phyloP scores from a whole-genome alignment of 2,329 filamentous ascomycete species.

The Biscogniauxia sp. region DNA sequence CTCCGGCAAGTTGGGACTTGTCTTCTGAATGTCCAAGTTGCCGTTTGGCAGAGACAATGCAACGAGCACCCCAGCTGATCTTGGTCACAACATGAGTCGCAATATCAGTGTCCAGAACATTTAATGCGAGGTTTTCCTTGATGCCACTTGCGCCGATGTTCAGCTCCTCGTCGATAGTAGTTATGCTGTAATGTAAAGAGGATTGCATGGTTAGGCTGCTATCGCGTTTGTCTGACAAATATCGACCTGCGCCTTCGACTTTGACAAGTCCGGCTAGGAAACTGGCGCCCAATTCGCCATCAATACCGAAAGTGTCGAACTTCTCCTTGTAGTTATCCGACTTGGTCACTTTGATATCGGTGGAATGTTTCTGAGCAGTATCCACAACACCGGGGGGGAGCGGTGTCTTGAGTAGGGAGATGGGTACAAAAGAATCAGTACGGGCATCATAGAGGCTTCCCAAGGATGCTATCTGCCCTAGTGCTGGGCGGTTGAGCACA shows the following conservation, averaged over 20 bases:
- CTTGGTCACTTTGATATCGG: background rate
- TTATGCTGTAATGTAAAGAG: background rate
- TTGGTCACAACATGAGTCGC: background rate
- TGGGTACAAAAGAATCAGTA: constrained; percentile 5
- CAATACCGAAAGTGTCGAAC: constrained; percentile 1
- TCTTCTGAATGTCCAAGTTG: background rate
- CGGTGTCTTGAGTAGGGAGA: background rate
- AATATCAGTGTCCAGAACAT: background rate
- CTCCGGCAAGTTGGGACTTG: background rate
- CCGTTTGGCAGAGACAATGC: background rate
- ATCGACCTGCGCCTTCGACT: constrained; percentile 4
- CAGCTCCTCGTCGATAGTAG: background rate
- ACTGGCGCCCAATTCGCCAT: constrained; percentile 4
- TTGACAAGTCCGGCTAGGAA: constrained; percentile 5
- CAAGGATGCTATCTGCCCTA: constrained; percentile 7
- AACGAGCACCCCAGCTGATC: background rate
- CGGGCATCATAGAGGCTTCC: constrained; percentile 6
- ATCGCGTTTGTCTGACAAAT: constrained; percentile 1
- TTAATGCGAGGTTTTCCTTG: background rate
- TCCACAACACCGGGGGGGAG: background rate
- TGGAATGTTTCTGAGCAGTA: background rate
- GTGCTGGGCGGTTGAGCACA: constrained; percentile 3
- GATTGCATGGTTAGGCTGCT: background rate
- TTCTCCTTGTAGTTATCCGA: constrained; percentile 2
- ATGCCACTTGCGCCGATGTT: background rate